Evolutionary conservation across 305 asterid species (phyloP).

Genomic region (Plantago rigida): DNA sequence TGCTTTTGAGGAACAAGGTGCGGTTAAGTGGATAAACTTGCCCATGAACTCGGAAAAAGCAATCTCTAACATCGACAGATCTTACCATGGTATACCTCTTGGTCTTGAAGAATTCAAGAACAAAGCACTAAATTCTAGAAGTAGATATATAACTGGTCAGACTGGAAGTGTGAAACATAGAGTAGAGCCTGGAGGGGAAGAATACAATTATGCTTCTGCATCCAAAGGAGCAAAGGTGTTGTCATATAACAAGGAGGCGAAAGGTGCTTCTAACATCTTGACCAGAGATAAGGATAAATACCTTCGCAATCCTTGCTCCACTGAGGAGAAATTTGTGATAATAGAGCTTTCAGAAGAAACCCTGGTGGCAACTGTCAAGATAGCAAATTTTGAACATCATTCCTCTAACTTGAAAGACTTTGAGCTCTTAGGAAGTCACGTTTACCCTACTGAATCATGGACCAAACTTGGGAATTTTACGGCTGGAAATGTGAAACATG

Average conservation of each 20-base stretch:
- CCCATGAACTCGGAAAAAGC: constrained; percentile 35
- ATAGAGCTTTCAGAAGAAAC: constrained; percentile 95
- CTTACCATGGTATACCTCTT: constrained; percentile 40
- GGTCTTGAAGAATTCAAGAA: constrained; percentile 78
- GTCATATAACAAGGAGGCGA: constrained; percentile 78
- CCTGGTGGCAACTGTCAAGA: constrained; percentile 56
- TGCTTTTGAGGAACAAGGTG: constrained; percentile 32
- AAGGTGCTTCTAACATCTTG: constrained; percentile 86
- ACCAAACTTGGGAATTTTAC: constrained; percentile 64
- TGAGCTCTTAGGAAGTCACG: constrained; percentile 68
- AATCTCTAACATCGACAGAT: constrained; percentile 33
- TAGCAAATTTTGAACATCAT: constrained; percentile 87
- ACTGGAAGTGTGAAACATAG: constrained; percentile 61
- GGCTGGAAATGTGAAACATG: constrained; percentile 70
- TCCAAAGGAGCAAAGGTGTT: constrained; percentile 92
- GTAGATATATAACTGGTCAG: constrained; percentile 36
- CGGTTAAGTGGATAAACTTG: constrained; percentile 28
- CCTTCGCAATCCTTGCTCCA: constrained; percentile 90
- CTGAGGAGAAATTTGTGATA: constrained; percentile 72
- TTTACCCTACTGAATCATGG: constrained; percentile 92
- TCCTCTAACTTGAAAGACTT: constrained; percentile 78
- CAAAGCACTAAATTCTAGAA: constrained; percentile 55
- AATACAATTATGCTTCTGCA: constrained; percentile 83
- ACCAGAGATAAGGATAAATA: constrained; percentile 80
- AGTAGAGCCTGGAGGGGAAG: constrained; percentile 87